Conservation (phyloP, 2,329 filamentous ascomycete genomes). For the Cadophora sp. region DNA sequence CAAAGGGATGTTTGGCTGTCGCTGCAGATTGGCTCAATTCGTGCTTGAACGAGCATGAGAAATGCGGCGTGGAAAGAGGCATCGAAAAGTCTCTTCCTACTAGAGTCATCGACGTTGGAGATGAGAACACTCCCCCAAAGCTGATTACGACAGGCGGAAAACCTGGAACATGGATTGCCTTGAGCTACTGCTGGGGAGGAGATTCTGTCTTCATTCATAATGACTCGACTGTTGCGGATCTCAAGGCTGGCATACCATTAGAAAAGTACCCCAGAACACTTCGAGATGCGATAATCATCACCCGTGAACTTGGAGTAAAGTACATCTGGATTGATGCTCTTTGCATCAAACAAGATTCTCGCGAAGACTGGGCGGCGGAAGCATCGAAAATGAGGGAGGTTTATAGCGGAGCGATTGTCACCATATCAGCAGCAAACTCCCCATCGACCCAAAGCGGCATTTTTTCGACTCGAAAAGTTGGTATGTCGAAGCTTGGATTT, state of each 20-base stretch:
- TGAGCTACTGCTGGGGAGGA: conserved; percentile 36
- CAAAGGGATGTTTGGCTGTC: conserved; percentile 24
- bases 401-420: conserved; percentile 33
- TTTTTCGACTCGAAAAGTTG: conserved; percentile 24
- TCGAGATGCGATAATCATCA: conserved; percentile 30
- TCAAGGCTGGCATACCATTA: conserved; percentile 24
- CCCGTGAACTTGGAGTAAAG: conserved; percentile 26
- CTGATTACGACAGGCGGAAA: conserved; percentile 22
- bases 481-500: conserved; percentile 9
- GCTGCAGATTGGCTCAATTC: conserved; percentile 27
- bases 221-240: conserved; percentile 18
- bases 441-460: conserved; percentile 32
- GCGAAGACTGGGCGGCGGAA: conserved; percentile 33
- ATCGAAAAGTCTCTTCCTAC: conserved; percentile 22
- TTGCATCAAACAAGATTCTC: conserved; percentile 35
- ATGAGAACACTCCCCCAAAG: conserved; percentile 19
- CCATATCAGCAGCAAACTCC: conserved; percentile 30
- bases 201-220: conserved; percentile 22
- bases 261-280: conserved; percentile 25
- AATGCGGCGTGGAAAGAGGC: conserved; percentile 14
- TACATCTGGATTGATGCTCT: conserved; percentile 38
- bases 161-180: conserved; percentile 25
- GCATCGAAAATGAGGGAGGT: conserved; percentile 33
- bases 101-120: conserved; percentile 32
- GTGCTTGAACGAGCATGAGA: conserved; percentile 28